phyloP scores from a whole-genome alignment of 2,329 filamentous ascomycete genomes.

The Xylaria sp. region DNA sequence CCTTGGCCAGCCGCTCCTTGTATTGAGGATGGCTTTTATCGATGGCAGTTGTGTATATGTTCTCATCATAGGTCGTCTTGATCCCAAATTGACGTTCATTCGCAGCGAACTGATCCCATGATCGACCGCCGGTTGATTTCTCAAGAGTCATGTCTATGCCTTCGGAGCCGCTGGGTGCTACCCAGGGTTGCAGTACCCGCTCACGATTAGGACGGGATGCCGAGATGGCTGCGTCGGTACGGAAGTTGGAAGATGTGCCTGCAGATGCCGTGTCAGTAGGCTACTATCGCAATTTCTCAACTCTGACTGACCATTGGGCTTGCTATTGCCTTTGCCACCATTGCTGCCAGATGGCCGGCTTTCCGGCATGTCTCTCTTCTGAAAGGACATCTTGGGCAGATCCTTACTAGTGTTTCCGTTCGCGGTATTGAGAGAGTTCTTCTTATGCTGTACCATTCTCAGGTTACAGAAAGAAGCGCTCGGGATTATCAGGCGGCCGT shows the following conservation, averaged over 20 bases:
- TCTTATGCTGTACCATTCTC: slow-evolving; percentile 45
- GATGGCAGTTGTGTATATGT: slow-evolving; percentile 90
- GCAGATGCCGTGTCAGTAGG: slow-evolving; percentile 18
- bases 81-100: slow-evolving; percentile 89
- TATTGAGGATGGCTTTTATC: slow-evolving; percentile 84
- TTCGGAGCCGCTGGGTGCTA: slow-evolving; percentile 65
- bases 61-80: slow-evolving; percentile 90
- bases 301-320: slow-evolving; percentile 47
- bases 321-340: slow-evolving; percentile 44
- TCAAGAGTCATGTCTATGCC: slow-evolving; percentile 75
- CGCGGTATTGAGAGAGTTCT: slow-evolving; percentile 35
- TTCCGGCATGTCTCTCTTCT: slow-evolving; percentile 40
- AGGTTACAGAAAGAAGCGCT: slow-evolving; percentile 32
- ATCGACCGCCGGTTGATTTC: slow-evolving; percentile 50
- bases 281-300: slow-evolving; percentile 9
- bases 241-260: slow-evolving; percentile 75
- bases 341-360: slow-evolving; percentile 36
- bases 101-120: slow-evolving; percentile 93
- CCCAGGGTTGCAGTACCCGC: slow-evolving; percentile 81
- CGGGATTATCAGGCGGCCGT: slow-evolving; percentile 29
- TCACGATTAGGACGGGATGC: slow-evolving; percentile 72
- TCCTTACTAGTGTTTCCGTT: slow-evolving; percentile 43
- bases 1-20: slow-evolving; percentile 75
- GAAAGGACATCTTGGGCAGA: slow-evolving; percentile 38
- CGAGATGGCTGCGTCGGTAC: slow-evolving; percentile 88